Evolutionary conservation across 352 stramenopile species (phyloP).

Genomic region (Phytophthora citrophthora): DNA sequence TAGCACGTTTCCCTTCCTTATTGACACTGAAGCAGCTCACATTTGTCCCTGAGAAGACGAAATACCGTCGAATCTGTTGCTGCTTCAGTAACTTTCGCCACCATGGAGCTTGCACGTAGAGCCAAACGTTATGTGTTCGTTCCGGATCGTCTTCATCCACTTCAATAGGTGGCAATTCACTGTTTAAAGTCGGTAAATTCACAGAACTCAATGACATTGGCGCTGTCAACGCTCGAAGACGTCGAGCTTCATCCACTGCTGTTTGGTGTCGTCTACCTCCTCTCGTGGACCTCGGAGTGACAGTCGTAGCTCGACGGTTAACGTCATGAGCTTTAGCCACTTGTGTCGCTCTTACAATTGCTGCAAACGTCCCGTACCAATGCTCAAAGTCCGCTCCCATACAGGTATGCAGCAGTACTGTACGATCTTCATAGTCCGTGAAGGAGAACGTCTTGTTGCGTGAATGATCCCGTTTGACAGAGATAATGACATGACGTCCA

Average conservation of each 20-base stretch:
- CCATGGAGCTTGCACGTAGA: slow-evolving; percentile 48
- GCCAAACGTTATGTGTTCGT: slow-evolving; percentile 36
- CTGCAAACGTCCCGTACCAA: slow-evolving; percentile 50
- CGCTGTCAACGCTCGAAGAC: slow-evolving; percentile 31
- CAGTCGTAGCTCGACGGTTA: slow-evolving; percentile 17
- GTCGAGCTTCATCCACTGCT: slow-evolving; percentile 13
- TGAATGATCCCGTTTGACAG: slow-evolving; percentile 40
- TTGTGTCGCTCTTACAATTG: slow-evolving; percentile 40
- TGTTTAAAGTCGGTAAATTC: not conserved
- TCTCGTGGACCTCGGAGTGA: slow-evolving; percentile 7
- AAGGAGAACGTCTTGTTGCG: slow-evolving; percentile 59
- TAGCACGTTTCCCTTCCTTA: slow-evolving; percentile 47
- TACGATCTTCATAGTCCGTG: slow-evolving; percentile 53
- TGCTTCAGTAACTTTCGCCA: slow-evolving; percentile 35
- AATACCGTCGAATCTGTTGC: slow-evolving; percentile 33
- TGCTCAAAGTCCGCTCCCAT: slow-evolving; percentile 54
- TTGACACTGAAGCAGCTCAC: slow-evolving; percentile 65
- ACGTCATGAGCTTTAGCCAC: slow-evolving; percentile 32
- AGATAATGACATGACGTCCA: slow-evolving; percentile 48
- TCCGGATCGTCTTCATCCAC: slow-evolving; percentile 32
- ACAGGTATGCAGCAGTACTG: slow-evolving; percentile 43
- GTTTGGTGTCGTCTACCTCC: not conserved
- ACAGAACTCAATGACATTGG: not conserved
- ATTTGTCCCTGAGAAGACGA: slow-evolving; percentile 47
- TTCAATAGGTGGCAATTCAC: slow-evolving; percentile 9